Evolutionary conservation across 2,329 filamentous ascomycete species (phyloP), one percentile per base, ranked within the genome.

Genomic region (Tolypocladium amazonense): DNA sequence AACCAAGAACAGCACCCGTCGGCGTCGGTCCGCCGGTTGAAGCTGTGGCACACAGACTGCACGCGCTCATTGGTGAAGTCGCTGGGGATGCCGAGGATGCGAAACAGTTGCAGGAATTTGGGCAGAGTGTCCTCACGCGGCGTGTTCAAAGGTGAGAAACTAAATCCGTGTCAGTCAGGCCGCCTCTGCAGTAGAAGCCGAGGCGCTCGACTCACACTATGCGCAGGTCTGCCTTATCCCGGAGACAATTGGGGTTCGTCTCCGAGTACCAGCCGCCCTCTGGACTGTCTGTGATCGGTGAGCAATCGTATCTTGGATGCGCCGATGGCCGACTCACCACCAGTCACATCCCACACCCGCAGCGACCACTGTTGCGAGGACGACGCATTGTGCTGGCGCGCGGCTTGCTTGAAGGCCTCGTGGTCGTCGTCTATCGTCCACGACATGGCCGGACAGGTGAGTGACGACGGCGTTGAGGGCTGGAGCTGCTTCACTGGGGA

Each of bases 11-110:
- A 65, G 20, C 60, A 66, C 7, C 69, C 71, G 33, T 65, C 45
- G 2, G 38, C 56, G 41, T 67, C 66, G 18, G 64, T 69, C 8
- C 64, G 63, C 8, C 64, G 61, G 20, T 68, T 69, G 52, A 74
- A 71, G 61, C 72, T 74, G 62, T 74, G 72, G 41, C 66, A 70
- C 6, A 72, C 70, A 1, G 64, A 67, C 23, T 67, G 64, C 0
- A 68, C 62, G 1, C 70, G 67, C 60, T 74, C 72, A 3, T 59
- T 62, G 27, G 66, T 63, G 57, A 74, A 74, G 52, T 70, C 68
- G 12, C 63, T 60, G 1, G 72, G 72, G 38, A 74, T 64, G 47
- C 64, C 58, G 39, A 73, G 68, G 18, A 65, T 64, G 37, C 59
- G 63, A 56, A 72, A 72, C 18, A 72, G 63, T 6, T 71, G 69